Evolutionary conservation across 495 filamentous ascomycete species (phyloP).

Genomic region (Neurospora sp.): DNA sequence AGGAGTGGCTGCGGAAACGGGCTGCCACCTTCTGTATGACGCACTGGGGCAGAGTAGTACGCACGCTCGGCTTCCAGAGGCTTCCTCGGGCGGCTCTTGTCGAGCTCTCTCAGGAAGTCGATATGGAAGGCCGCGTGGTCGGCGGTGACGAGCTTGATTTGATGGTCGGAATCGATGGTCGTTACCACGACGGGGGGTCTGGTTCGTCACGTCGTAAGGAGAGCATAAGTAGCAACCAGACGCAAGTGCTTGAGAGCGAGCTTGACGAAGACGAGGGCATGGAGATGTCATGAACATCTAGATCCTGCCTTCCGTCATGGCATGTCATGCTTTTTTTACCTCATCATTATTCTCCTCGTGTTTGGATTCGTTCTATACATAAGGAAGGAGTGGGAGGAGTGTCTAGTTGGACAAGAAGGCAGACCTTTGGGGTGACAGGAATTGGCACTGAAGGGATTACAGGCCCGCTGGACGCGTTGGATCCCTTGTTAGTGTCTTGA

Average conservation of each 20-base stretch:
- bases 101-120: slow-evolving; percentile 86
- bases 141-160: slow-evolving; percentile 72
- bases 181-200: slow-evolving; percentile 43
- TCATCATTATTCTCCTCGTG: neutral
- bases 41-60: slow-evolving; percentile 90
- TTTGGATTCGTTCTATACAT: neutral
- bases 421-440: neutral
- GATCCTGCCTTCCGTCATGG: neutral
- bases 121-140: slow-evolving; percentile 79
- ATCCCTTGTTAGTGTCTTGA: neutral
- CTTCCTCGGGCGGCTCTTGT: slow-evolving; percentile 68
- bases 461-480: neutral
- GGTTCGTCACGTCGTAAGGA: slow-evolving; percentile 41
- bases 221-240: slow-evolving; percentile 49
- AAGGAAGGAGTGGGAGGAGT: neutral
- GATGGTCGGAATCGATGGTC: slow-evolving; percentile 54
- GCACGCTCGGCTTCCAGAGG: slow-evolving; percentile 75
- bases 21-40: slow-evolving; percentile 81
- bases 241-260: slow-evolving; percentile 50
- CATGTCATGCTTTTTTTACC: neutral
- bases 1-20: slow-evolving; percentile 84
- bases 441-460: neutral
- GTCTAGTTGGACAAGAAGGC: neutral
- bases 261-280: slow-evolving; percentile 59
- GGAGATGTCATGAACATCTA: slow-evolving; percentile 30